A percentile compares a stretch with the other conserved stretches of the same genome.
Conservation (phyloP, 2,329 filamentous ascomycete species). For the Aureobasidium musti region DNA sequence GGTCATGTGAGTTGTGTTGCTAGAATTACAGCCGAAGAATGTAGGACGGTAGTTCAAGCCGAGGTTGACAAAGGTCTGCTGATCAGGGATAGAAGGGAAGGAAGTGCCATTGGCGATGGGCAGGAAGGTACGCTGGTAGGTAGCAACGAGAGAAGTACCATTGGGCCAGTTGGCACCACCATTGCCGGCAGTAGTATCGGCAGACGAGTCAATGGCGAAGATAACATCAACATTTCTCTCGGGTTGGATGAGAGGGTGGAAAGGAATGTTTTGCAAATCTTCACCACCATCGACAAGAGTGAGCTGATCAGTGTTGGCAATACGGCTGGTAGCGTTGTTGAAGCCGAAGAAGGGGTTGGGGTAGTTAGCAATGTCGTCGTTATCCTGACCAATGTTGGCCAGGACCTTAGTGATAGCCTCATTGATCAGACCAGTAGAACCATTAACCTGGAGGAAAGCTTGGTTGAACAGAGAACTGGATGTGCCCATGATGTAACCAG, state of each 20-base stretch:
- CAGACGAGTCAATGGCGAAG: constrained; percentile 76
- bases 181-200: constrained; percentile 59
- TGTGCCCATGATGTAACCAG: constrained; percentile 82
- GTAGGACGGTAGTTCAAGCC: constrained; percentile 72
- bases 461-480: constrained; percentile 83
- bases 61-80: constrained; percentile 76
- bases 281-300: constrained; percentile 78
- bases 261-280: constrained; percentile 75
- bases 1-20: constrained; percentile 60
- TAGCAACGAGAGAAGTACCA: constrained; percentile 71
- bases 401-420: constrained; percentile 46
- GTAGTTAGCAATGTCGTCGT: constrained; percentile 74
- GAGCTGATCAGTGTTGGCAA: constrained; percentile 57
- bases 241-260: constrained; percentile 75
- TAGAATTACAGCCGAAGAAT: constrained; percentile 76
- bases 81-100: constrained; percentile 72
- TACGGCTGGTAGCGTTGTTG: constrained; percentile 61
- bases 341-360: constrained; percentile 76
- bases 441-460: constrained; percentile 66
- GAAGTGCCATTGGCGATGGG: constrained; percentile 64
- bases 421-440: constrained; percentile 43
- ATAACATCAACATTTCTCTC: constrained; percentile 73
- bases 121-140: constrained; percentile 67
- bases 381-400: constrained; percentile 56
- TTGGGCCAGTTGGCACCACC: constrained; percentile 67